A percentile compares a stretch with the other conserved stretches of the same genome.
These are phyloP conservation scores for Linum lewisii DNA, from an alignment of 345 rosid species.

Conservation along the genomic window DNA sequence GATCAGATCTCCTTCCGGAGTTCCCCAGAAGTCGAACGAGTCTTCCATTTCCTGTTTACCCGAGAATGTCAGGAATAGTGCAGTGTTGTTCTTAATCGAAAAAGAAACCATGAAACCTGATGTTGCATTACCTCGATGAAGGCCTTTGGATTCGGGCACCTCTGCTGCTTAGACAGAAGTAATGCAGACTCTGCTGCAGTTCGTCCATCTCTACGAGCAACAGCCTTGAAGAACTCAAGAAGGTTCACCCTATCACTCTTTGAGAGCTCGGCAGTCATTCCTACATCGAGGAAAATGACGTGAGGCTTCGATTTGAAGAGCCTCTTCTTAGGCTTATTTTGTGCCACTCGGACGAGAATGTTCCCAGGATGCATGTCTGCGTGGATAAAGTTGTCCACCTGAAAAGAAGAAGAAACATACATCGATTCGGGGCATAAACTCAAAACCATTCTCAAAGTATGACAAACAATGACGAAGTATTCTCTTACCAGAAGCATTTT, in stretches of 20 bases:
- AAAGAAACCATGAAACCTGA: neutral
- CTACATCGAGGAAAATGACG: slow-evolving; percentile 90
- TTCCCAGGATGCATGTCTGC: slow-evolving; percentile 99
- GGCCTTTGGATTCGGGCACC: slow-evolving; percentile 79
- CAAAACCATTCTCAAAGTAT: neutral
- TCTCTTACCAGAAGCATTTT: slow-evolving; percentile 88
- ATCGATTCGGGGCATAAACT: slow-evolving; percentile 3
- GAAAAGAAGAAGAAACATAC: slow-evolving; percentile 20
- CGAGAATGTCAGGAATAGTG: neutral
- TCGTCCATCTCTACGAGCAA: slow-evolving; percentile 84
- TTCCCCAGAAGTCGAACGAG: slow-evolving; percentile 88
- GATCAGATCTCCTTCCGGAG: slow-evolving; percentile 66
- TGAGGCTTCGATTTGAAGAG: slow-evolving; percentile 85
- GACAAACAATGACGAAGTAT: slow-evolving; percentile 3
- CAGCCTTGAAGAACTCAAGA: slow-evolving; percentile 84
- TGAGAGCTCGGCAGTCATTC: slow-evolving; percentile 99
- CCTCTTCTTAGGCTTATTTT: slow-evolving; percentile 38
- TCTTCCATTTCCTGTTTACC: slow-evolving; percentile 73
- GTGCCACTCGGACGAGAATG: slow-evolving; percentile 69
- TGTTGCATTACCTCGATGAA: slow-evolving; percentile 48
- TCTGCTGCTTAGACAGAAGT: slow-evolving; percentile 74
- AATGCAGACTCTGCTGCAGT: slow-evolving; percentile 80
- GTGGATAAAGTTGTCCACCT: slow-evolving; percentile 97
- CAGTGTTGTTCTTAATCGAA: too few species aligned
- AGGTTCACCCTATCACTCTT: slow-evolving; percentile 64